Evolutionary conservation across 148 eudicot species (phyloP).

Genomic region (Amaranthus cruentus): DNA sequence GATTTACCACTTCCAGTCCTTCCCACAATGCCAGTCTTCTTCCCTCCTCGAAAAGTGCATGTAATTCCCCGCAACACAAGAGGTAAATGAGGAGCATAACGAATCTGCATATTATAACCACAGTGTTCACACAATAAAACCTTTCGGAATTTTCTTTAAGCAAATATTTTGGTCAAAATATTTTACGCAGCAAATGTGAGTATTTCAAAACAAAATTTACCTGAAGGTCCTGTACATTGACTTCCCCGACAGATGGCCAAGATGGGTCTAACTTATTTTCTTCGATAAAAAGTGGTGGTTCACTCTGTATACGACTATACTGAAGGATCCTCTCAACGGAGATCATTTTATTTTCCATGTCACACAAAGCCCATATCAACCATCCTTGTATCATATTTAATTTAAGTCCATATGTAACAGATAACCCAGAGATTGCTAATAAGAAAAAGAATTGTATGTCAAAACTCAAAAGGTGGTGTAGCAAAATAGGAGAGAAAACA

Average conservation of each 20-base stretch:
- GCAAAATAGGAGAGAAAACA: neutral
- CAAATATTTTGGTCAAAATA: too few relatives aligned
- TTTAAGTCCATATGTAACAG: constrained; percentile 55
- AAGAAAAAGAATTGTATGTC: neutral
- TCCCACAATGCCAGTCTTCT: constrained; percentile 68
- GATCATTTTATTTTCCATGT: constrained; percentile 52
- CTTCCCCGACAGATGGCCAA: constrained; percentile 53
- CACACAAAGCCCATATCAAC: constrained; percentile 40
- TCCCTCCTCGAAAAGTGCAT: constrained; percentile 63
- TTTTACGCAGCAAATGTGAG: neutral
- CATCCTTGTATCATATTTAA: constrained; percentile 37
- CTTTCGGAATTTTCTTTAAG: too few relatives aligned
- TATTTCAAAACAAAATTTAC: constrained; percentile 16
- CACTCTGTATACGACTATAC: constrained; percentile 42
- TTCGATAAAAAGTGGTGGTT: constrained; percentile 52
- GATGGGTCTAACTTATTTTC: constrained; percentile 34
- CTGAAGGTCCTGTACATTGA: constrained; percentile 41
- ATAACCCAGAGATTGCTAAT: constrained; percentile 56
- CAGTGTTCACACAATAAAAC: too few relatives aligned
- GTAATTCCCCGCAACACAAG: constrained; percentile 60
- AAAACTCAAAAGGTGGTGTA: neutral
- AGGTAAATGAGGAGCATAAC: constrained; percentile 75
- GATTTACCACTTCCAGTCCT: constrained; percentile 82
- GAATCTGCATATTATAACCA: constrained; percentile 34
- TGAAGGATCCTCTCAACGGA: constrained; percentile 67